Evolutionary conservation across 179 eudicot genomes (phyloP).

Genomic region (Beta corolliflora): DNA sequence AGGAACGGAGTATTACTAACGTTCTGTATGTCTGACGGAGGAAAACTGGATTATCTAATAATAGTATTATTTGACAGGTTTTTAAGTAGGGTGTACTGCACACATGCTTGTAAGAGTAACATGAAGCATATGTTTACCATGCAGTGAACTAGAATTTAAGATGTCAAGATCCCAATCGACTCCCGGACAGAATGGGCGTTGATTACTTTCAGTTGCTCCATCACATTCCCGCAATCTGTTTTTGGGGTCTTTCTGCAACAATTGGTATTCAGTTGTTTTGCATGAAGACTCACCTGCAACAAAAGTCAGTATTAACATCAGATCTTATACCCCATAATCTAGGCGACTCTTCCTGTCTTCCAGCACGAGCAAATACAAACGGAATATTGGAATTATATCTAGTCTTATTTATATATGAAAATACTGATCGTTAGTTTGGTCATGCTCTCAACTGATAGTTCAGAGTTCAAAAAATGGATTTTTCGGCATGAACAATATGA

Average conservation of each 20-base stretch:
- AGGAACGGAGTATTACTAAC: no score
- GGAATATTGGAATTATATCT: not conserved
- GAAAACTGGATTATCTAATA: no score
- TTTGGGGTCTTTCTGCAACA: slow-evolving; percentile 86
- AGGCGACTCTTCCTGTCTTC: not conserved
- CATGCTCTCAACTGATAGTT: not conserved
- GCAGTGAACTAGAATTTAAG: slow-evolving; percentile 53
- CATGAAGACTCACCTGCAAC: slow-evolving; percentile 74
- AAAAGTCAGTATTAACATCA: not conserved
- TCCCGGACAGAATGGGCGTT: slow-evolving; percentile 55
- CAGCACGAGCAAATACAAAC: no score
- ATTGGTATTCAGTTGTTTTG: slow-evolving; percentile 73
- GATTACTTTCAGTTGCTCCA: slow-evolving; percentile 90
- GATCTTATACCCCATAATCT: no score
- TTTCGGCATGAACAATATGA: no score
- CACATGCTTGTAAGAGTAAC: no score
- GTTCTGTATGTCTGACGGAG: no score
- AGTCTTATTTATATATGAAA: not conserved
- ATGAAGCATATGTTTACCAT: slow-evolving; percentile 43
- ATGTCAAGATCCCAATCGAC: slow-evolving; percentile 74
- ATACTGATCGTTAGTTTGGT: not conserved
- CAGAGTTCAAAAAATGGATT: no score
- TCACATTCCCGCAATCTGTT: slow-evolving; percentile 76
- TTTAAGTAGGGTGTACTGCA: not conserved
- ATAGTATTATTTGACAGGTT: no score